Evolutionary conservation across 768 basidiomycete genomes (phyloP), one percentile per base, ranked within the genome.

Genomic region (Phlegmacium glaucopus): DNA sequence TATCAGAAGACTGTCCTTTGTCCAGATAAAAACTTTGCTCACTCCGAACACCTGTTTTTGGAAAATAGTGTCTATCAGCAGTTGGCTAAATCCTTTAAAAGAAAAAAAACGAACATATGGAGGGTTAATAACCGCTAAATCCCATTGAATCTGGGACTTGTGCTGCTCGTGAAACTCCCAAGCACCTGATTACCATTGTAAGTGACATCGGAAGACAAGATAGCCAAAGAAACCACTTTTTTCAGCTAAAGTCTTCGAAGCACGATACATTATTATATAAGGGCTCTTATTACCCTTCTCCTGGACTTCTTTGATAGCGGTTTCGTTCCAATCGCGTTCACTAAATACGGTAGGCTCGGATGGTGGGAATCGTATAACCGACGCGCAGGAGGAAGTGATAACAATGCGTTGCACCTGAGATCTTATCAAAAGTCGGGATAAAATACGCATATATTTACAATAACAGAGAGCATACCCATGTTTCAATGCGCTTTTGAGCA

Each of bases 181-280:
- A 22, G 69, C 69, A 25, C 75, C 74, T 76, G 27, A 32, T 15
- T 34, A 42, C 10, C 10, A 32, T 2, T 11, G 15, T 16, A 12
- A 16, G 28, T 8, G 16, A 40, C 13, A 13, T n/a, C 12, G 2
- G 13, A 9, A 28, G 15, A 9, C 13, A 18, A 10, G 10, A 45
- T 22, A 6, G n/a, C n/a, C n/a, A n/a, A n/a, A n/a, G 25, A 18
- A 18, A 26, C 4, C 44, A 78, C 80, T 75, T 65, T 69, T 70
- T 63, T 90, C 88, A 0, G 85, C 82, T 1, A 87, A 67, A 1
- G 72, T 74, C 69, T 90, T 89, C 5, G 78, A 79, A 9, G 82
- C 80, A n/a, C 71, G 56, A 60, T 90, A 89, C 53, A 76, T 81
- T 18, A 61, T 50, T 2, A 61, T 47, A 1, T 49, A 42, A 1